Base-by-base conservation (phyloP, 2,329 filamentous ascomycete genomes). In the Fusarium concolor region DNA sequence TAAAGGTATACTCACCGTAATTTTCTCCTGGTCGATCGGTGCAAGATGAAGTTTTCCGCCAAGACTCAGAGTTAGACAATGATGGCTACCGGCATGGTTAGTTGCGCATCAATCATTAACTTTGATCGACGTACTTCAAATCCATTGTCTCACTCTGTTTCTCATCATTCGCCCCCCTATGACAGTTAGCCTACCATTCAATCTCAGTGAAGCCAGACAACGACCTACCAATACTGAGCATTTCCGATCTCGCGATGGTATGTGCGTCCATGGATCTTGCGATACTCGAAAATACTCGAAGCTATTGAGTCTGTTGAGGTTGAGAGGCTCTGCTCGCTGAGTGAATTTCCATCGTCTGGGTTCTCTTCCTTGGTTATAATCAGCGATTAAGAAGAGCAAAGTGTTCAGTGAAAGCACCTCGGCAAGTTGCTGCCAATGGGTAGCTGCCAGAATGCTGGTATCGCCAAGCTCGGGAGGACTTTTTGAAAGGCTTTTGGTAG, bases 401-500 rank as follows among this genome's bases (percentile, higher is more conserved):
- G 3, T 31, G 11, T 11, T 5, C 22, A 24, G 10, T 31, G 29
- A 10, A 31, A 46, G 54, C 20, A 62, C 58, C 58, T 54, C 58
- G 11, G 46, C 46, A 11, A 62, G 58, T 11, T 62, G 58, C 20
- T 62, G 58, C 58, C 58, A 62, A 45, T 62, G 58, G 18, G 51
- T 29, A 4, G 58, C 56, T 12, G 61, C 46, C 5, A 62, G 8
- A 22, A 62, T 50, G 7, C 56, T 39, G 10, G 39, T 29, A 22
- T 37, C n/a, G 14, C 3, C 46, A 24, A 31, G 10, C 29, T 31
- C 39, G n/a, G 54, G 44, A 12, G 56, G 58, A 33, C 58, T 62
- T 6, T 62, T 62, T 35, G 56, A 35, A 28, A 35, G 52, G n/a
- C 53, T 59, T 35, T 59, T 59, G 14, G 24, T 10, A 6, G 24